Evolutionary conservation across 495 filamentous ascomycete species (phyloP).

Genomic region (Xylaria palmicola): DNA sequence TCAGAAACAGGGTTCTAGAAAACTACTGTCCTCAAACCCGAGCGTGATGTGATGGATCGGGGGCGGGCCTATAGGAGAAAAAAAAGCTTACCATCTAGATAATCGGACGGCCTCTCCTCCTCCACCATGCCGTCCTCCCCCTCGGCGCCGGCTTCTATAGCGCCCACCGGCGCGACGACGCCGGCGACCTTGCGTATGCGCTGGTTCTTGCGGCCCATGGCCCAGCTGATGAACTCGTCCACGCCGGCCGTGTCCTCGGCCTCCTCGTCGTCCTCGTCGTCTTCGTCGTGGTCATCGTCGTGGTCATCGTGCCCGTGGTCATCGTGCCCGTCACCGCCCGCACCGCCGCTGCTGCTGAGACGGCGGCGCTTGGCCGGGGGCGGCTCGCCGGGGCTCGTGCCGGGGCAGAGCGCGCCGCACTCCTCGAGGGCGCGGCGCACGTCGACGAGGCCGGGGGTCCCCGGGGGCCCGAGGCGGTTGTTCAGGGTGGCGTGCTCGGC

Average conservation of each 20-base stretch:
- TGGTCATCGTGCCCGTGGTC: slow-evolving; percentile 38
- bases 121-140: slow-evolving; percentile 28
- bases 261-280: slow-evolving; percentile 27
- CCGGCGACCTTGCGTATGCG: slow-evolving; percentile 65
- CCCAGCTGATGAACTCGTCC: slow-evolving; percentile 72
- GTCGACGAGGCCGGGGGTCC: slow-evolving; percentile 62
- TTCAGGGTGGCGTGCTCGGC: slow-evolving; percentile 56
- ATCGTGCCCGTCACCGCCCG: slow-evolving; percentile 58
- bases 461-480: slow-evolving; percentile 28
- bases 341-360: slow-evolving; percentile 17
- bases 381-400: slow-evolving; percentile 31
- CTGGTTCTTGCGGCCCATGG: slow-evolving; percentile 60
- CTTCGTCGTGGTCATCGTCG: slow-evolving; percentile 10
- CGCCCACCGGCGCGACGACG: slow-evolving; percentile 48
- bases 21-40: no score
- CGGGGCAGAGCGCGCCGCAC: slow-evolving; percentile 65
- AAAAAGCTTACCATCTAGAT: slow-evolving; percentile 56
- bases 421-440: slow-evolving; percentile 80
- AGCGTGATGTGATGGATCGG: background rate
- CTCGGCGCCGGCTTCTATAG: slow-evolving; percentile 8
- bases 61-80: background rate
- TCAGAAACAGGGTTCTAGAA: background rate
- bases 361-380: slow-evolving; percentile 27
- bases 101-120: slow-evolving; percentile 60
- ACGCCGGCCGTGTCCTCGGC: slow-evolving; percentile 74